phyloP scores from a whole-genome alignment of 805 yeast genomes.

The Wickerhamiella cacticola region DNA sequence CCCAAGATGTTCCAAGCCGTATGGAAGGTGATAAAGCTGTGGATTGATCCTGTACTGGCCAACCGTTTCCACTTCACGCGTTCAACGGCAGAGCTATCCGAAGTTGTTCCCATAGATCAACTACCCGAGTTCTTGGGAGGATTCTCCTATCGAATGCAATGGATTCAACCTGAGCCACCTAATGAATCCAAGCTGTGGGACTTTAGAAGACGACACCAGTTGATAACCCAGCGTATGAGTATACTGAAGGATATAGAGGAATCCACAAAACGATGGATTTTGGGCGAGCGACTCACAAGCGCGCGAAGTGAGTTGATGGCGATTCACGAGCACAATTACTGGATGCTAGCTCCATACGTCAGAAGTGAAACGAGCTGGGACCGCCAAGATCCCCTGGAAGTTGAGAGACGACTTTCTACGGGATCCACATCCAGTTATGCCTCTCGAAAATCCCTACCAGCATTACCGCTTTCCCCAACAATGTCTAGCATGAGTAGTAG shows the following conservation, averaged over 20 bases:
- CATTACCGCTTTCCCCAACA: background rate
- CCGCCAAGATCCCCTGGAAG: background rate
- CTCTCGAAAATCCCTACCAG: background rate
- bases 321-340: background rate
- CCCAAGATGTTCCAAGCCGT: constrained; percentile 1
- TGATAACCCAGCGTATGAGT: background rate
- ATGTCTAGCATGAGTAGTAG: background rate
- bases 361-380: background rate
- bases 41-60: constrained; percentile 96
- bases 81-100: constrained; percentile 48
- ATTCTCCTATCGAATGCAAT: background rate
- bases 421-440: background rate
- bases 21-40: constrained; percentile 24
- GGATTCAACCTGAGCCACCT: background rate
- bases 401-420: background rate
- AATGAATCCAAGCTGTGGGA: background rate
- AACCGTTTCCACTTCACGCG: constrained; percentile 79
- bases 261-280: background rate
- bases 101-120: constrained; percentile 45
- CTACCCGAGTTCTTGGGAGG: constrained; percentile 74
- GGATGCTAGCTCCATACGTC: constrained; percentile 1
- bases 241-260: background rate
- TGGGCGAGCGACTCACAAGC: background rate
- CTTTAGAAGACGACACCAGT: background rate
- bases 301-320: background rate